Evolutionary conservation across 192 early-diverging fungal species (phyloP).

Genomic region (Backusella circina): DNA sequence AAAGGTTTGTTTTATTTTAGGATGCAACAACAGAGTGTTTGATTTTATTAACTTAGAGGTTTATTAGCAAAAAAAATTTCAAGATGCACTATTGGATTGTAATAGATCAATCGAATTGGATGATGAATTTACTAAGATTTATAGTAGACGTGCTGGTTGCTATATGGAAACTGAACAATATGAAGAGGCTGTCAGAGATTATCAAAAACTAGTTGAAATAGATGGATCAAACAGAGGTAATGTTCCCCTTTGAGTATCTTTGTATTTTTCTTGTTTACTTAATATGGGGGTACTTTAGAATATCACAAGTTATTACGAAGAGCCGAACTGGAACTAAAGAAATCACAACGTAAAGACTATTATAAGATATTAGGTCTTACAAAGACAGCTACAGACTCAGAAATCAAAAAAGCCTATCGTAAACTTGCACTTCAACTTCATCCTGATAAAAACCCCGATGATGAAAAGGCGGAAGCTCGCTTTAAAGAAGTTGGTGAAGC

Average conservation of each 20-base stretch:
- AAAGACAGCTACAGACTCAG: conserved; percentile 72
- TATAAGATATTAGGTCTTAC: conserved; percentile 86
- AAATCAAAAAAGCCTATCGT: conserved; percentile 81
- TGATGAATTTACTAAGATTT: conserved; percentile 64
- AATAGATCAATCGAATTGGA: conserved; percentile 62
- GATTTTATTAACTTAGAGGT: neutral
- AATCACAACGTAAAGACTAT: conserved; percentile 89
- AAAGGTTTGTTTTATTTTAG: conserved; percentile 35
- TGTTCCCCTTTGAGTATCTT: neutral
- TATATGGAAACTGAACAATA: conserved; percentile 69
- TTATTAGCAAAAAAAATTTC: conserved; percentile 44
- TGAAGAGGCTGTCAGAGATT: conserved; percentile 77
- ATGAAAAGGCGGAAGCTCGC: conserved; percentile 66
- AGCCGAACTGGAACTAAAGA: conserved; percentile 63
- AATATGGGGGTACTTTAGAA: neutral
- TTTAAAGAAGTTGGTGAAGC: conserved; percentile 86
- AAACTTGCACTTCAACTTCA: conserved; percentile 86
- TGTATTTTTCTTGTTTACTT: neutral
- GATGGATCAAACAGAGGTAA: conserved; percentile 62
- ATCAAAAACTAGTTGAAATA: conserved; percentile 51
- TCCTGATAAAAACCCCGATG: conserved; percentile 83
- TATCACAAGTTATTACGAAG: conserved; percentile 38
- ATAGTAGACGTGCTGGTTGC: conserved; percentile 73
- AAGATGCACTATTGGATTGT: conserved; percentile 59
- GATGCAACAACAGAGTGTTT: too few species aligned